phyloP scores from a whole-genome alignment of 2,329 filamentous ascomycete genomes.

The Grosmannia serpens region DNA sequence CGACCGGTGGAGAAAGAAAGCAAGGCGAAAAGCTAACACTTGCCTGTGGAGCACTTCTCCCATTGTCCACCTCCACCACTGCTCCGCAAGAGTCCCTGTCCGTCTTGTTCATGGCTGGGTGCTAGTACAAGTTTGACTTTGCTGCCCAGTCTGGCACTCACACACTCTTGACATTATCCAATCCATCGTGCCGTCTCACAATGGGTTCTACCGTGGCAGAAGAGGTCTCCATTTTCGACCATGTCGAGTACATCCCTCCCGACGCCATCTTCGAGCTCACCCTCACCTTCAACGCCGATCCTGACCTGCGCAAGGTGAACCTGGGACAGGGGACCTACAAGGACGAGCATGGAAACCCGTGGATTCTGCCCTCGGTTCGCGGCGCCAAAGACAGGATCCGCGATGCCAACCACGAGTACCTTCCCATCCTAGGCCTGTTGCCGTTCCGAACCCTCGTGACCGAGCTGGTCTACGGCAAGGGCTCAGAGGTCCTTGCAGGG shows the following conservation, averaged over 20 bases:
- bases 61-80: background rate
- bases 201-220: background rate
- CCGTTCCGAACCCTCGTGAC: constrained; percentile 72
- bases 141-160: background rate
- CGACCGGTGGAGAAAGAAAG: background rate
- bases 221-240: background rate
- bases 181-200: background rate
- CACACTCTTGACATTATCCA: background rate
- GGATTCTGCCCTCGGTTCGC: constrained; percentile 79
- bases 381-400: constrained; percentile 83
- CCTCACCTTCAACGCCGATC: constrained; percentile 20
- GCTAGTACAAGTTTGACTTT: background rate
- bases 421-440: constrained; percentile 79
- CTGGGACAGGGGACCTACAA: constrained; percentile 62
- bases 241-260: constrained; percentile 1
- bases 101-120: background rate
- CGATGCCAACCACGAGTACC: constrained; percentile 93
- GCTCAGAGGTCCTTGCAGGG: background rate
- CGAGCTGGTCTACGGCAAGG: constrained; percentile 34
- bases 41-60: background rate
- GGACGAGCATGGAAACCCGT: constrained; percentile 89
- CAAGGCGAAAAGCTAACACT: background rate
- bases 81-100: background rate
- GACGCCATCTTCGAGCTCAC: constrained; percentile 23
- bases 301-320: constrained; percentile 20